These are phyloP conservation scores for Ilex paraguariensis DNA, from an alignment of 305 asterid genomes.

Conservation along the genomic window DNA sequence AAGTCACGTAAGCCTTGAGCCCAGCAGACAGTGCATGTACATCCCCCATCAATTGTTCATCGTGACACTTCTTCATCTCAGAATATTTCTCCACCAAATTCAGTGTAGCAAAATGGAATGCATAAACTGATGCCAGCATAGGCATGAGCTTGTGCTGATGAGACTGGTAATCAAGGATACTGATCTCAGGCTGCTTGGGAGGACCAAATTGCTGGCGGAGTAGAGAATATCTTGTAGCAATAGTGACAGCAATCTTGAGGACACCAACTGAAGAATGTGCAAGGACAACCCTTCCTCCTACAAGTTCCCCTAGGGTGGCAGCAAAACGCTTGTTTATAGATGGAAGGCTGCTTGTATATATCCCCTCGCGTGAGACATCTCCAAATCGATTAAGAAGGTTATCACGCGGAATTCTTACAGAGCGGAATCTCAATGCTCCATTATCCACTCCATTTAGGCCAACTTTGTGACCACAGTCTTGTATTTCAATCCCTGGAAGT, in stretches of 20 bases:
- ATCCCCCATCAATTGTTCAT: conserved; percentile 73
- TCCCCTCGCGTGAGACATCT: conserved; percentile 80
- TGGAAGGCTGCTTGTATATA: conserved; percentile 81
- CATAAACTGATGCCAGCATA: conserved; percentile 86
- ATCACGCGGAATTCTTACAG: conserved; percentile 88
- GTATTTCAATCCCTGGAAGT: conserved; percentile 81
- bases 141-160: conserved; percentile 98
- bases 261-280: conserved; percentile 92
- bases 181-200: conserved; percentile 87
- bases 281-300: conserved; percentile 97
- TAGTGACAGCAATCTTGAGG: conserved; percentile 64
- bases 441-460: conserved; percentile 96
- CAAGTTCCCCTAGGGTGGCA: conserved; percentile 96
- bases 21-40: conserved; percentile 96
- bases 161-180: conserved; percentile 93
- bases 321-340: conserved; percentile 80
- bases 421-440: conserved; percentile 76
- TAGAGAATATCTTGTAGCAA: conserved; percentile 81
- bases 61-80: conserved; percentile 76
- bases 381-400: conserved; percentile 94
- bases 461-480: conserved; percentile 92
- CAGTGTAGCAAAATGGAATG: conserved; percentile 77
- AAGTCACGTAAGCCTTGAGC: conserved; percentile 85
- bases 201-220: conserved; percentile 96
- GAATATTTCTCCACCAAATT: conserved; percentile 69